Base-by-base conservation (phyloP, 2,329 filamentous ascomycete genomes). In the Fusarium sp. region DNA sequence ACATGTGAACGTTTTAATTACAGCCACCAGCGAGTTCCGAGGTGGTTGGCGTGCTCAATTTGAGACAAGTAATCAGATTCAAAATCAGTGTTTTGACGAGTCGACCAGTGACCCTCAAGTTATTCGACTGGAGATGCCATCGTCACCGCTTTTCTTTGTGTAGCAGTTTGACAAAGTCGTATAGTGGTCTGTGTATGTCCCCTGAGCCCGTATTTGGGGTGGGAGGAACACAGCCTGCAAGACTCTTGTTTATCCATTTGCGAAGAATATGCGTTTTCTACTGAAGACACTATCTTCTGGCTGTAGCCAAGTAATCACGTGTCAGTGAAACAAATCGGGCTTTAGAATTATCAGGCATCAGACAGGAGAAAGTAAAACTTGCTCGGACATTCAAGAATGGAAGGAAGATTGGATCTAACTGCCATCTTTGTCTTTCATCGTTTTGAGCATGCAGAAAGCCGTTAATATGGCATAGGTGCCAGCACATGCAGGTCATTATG, bases 401-500 rank as follows among this genome's bases (percentile, higher is more conserved):
- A 42, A n/a, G 29, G 31, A 36, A 57, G 36, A 57, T 38, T 25
- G 31, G 20, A n/a, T 36, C 22, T 29, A 31, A 45, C 22, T 29
- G 39, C 27, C 17, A 35, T 42, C 39, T 47, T 33, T 33, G 39
- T 31, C 57, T 45, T 42, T 54, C 54, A 62, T 44, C 47, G 47
- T 41, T 53, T 64, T 41, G 42, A 62, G 50, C 46, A 65, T 65
- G 70, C 62, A 70, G 22, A 31, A 63, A 73, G 66, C 73, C 71
- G 62, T 70, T 66, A 54, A 50, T 53, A 69, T 57, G 54, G 53
- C 52, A 65, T 64, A 72, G 41, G 68, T 65, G 61, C 60, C 65
- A 71, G 47, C 56, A 62, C 41, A 74, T 77, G 75, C 75, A 74
- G 66, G 72, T 71, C 70, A 73, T 62, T 53, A 59, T 68, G 63